phyloP scores from a whole-genome alignment of 768 basidiomycete genomes.

The Tylopilus cervinicoccineus region DNA sequence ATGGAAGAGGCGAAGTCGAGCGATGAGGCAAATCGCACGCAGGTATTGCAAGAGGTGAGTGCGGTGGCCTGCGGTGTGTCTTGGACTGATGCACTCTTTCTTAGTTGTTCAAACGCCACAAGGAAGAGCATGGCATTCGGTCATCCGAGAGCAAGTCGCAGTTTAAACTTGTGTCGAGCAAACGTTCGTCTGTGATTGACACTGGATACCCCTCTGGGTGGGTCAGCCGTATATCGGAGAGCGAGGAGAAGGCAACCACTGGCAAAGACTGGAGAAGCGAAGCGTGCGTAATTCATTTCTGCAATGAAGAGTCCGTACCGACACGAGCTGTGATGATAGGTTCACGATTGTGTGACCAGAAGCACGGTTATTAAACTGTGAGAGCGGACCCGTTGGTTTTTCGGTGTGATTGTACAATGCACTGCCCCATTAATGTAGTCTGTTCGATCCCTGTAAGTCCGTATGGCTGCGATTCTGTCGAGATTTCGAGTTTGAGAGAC shows the following conservation, averaged over 20 bases:
- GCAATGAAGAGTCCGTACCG: not conserved
- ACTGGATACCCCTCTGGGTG: conserved; percentile 68
- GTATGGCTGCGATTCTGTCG: too few species aligned
- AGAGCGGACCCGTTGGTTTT: too few species aligned
- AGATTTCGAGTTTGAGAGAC: too few species aligned
- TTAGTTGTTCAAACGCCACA: conserved; percentile 60
- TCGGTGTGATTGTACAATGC: not conserved
- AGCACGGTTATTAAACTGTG: too few species aligned
- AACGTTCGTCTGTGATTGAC: conserved; percentile 64
- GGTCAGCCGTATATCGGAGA: conserved; percentile 52
- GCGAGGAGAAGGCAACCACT: conserved; percentile 38
- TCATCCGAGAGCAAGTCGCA: conserved; percentile 50
- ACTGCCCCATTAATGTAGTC: too few species aligned
- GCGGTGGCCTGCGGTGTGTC: not conserved
- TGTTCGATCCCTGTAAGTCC: too few species aligned
- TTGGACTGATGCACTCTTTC: not conserved
- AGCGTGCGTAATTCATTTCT: conserved; percentile 35
- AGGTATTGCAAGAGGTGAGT: conserved; percentile 59
- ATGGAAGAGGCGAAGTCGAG: conserved; percentile 59
- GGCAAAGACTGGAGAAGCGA: conserved; percentile 54
- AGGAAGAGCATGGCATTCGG: conserved; percentile 38
- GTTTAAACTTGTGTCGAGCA: conserved; percentile 77
- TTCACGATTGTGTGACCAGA: conserved; percentile 13
- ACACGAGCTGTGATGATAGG: conserved; percentile 4
- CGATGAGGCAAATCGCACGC: conserved; percentile 39